Conservation (phyloP, 768 basidiomycete genomes). For the Russula olivacea region DNA sequence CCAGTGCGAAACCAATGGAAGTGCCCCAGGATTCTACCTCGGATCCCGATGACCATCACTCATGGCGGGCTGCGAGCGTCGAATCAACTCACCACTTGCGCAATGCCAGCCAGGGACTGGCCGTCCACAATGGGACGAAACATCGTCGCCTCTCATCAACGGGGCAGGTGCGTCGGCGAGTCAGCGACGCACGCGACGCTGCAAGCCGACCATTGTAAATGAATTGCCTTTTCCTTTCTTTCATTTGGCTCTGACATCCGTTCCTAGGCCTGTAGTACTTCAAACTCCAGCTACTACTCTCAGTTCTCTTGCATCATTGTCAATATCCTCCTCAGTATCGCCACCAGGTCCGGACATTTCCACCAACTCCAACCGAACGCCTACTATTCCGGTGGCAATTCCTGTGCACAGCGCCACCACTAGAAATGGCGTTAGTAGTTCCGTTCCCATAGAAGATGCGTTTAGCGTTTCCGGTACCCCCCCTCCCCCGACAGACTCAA, state of each 20-base stretch:
- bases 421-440: constrained; percentile 5
- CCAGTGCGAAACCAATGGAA: constrained; percentile 44
- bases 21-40: constrained; percentile 26
- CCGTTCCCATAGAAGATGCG: constrained; percentile 26
- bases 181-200: constrained; percentile 78
- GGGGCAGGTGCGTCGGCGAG: constrained; percentile 60
- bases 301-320: constrained; percentile 39
- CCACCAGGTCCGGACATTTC: constrained; percentile 27
- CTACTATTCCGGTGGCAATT: constrained; percentile 20
- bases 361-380: constrained; percentile 24
- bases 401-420: background rate
- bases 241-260: constrained; percentile 3
- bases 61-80: constrained; percentile 9
- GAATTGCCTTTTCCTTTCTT: constrained; percentile 1
- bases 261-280: constrained; percentile 33
- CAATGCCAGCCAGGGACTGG: constrained; percentile 24
- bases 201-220: constrained; percentile 70
- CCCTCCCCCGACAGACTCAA: constrained; percentile 19
- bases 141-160: constrained; percentile 69
- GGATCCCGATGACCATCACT: constrained; percentile 24
- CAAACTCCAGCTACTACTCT: constrained; percentile 36
- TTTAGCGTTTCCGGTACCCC: constrained; percentile 19
- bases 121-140: constrained; percentile 34
- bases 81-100: constrained; percentile 17
- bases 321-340: constrained; percentile 35